Evolutionary conservation across 1,284 basidiomycete species (phyloP), one percentile per base, ranked within the genome.

Genomic region (Thelephora terrestris): DNA sequence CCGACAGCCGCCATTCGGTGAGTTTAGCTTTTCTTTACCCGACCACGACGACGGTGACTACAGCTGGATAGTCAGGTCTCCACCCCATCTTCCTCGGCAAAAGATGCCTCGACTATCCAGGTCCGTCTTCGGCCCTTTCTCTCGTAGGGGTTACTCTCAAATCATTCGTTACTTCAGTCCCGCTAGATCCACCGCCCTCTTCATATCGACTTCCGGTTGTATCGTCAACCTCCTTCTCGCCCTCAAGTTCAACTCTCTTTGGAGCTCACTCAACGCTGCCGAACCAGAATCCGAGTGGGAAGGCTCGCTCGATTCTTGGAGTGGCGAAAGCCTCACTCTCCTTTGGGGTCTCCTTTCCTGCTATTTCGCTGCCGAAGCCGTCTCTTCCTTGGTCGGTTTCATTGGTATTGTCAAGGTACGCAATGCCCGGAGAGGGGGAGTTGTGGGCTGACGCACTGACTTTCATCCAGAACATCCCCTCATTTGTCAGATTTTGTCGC

Each of bases 261-360:
- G 74, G 73, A 69, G 71, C 47, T 75, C 77, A n/a, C 68, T 82
- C 58, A 75, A 71, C 55, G 29, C 7, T 14, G 80, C 78, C 75
- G 81, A 85, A 53, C 70, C 74, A 21, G 79, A 81, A 56, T 77
- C 72, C 55, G 84, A 87, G 57, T 86, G 81, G 82, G 83, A 86
- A 61, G 71, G 73, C 18, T 71, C 75, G 2, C 64, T 69, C 20
- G 76, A 79, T 61, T 70, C 70, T 18, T 77, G 80, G 71, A 69
- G 71, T 44, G 66, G 76, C 50, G 77, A 85, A 54, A 74, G 75
- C 42, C 67, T 83, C 46, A 75, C 78, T 53, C 64, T 85, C 53
- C 65, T 85, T 21, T 84, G 80, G 67, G 77, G 68, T n/a, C 68
- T 87, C 40, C 67, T 82, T 35, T 76, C 73, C 39, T 65, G 74